Evolutionary conservation across 2,329 filamentous ascomycete species (phyloP).

Genomic region (Dothideomycetes sp.): DNA sequence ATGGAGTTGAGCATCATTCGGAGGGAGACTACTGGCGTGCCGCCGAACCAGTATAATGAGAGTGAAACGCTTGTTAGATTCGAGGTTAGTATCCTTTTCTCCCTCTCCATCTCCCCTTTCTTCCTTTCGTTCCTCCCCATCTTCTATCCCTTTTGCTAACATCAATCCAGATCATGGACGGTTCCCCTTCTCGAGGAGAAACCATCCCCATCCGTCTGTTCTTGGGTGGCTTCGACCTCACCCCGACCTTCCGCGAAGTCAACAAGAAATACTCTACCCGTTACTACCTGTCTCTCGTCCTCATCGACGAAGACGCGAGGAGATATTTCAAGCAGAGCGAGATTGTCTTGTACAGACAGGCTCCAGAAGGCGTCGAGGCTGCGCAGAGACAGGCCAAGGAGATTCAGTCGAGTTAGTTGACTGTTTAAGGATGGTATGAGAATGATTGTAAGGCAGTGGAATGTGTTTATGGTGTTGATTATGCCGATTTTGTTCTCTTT

Average conservation of each 20-base stretch:
- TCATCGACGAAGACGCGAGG: constrained; percentile 62
- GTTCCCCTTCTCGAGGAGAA: constrained; percentile 86
- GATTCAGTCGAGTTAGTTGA: constrained; percentile 26
- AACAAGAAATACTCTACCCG: constrained; percentile 99
- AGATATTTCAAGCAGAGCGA: constrained; percentile 99
- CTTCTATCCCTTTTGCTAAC: constrained; percentile 15
- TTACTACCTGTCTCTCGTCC: constrained; percentile 90
- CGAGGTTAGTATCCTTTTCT: constrained; percentile 49
- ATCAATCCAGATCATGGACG: constrained; percentile 81
- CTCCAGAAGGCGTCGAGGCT: constrained; percentile 41
- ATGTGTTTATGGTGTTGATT: too few relatives aligned
- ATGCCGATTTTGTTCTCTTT: too few relatives aligned
- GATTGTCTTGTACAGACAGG: constrained; percentile 89
- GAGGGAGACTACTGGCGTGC: constrained; percentile 88
- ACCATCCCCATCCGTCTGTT: constrained; percentile 96
- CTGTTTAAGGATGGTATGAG: neutral
- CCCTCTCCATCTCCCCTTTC: constrained; percentile 11
- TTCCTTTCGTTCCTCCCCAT: constrained; percentile 6
- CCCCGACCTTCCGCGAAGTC: constrained; percentile 95
- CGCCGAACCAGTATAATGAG: constrained; percentile 98
- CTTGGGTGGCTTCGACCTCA: constrained; percentile 93
- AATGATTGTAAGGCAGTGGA: too few relatives aligned
- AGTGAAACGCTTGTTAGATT: constrained; percentile 96
- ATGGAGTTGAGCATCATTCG: constrained; percentile 99
- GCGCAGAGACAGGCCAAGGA: constrained; percentile 40